Base-by-base conservation (phyloP, 495 filamentous ascomycete species). In the Geoglossum glabrum region DNA sequence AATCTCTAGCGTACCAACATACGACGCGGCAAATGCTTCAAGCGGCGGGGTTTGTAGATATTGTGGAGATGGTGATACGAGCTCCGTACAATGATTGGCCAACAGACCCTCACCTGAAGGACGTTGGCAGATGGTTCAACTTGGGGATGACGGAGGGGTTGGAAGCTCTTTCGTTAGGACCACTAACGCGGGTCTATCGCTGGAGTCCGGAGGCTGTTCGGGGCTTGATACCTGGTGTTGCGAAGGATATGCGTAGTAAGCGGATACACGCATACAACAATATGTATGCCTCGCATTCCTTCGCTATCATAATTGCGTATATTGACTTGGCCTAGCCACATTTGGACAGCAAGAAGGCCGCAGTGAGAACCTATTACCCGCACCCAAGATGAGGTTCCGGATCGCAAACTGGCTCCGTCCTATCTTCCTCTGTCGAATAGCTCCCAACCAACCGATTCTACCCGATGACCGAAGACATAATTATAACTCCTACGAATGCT, bases 121-220 rank as follows among this genome's bases (percentile, higher is more conserved):
- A 84, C 52, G 76, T 87, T 25, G 87, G 85, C 28, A 75, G 80
- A 26, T 95, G 90, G 90, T 95, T 92, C 67, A 86, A 88, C 63
- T 71, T 93, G 21, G 84, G 79, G 13, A 67, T 93, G 50, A 79
- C 74, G 1, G 69, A 72, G 59, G 86, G 84, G 17, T 72, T 94
- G 46, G 79, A 90, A 59, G 80, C 81, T 8, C 69, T 93, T 45
- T 83, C 80, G 58, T 64, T 94, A 62, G 88, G 78, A 0, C 83
- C 90, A 4, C 76, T 96, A 63, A 83, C 74, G 36, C 75, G 87
- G 59, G 76, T 82, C 13, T 74, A 76, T 54, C 69, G 71, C 23
- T 90, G 81, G 78, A 71, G 78, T 8, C 59, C 73, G n/a, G 74
- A 81, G n/a, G 76, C 84, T 58, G 82, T 94, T 43, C 68, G 73